Percentiles rank a stretch among this genome's conserved stretches.
Conservation (phyloP, 306 rosid species). For the Arachis stenosperma region DNA sequence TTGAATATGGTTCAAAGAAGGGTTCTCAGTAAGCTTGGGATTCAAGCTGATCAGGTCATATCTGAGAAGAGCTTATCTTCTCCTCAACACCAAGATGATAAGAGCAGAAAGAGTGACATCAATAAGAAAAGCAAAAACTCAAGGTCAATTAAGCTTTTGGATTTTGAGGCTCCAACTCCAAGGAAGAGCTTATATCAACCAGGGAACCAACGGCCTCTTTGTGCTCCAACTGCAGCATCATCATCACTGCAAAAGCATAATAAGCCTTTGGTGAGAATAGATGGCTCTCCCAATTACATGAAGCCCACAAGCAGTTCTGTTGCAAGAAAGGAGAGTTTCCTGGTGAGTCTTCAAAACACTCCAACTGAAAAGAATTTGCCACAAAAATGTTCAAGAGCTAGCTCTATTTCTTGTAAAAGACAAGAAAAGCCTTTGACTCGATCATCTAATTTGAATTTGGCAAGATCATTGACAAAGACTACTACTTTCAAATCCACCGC, state of each 20-base stretch:
- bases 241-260: constrained; percentile 42
- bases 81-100: constrained; percentile 59
- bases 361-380: constrained; percentile 45
- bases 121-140: constrained; percentile 67
- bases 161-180: constrained; percentile 49
- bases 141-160: constrained; percentile 59
- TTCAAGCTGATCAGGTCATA: constrained; percentile 53
- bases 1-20: constrained; percentile 68
- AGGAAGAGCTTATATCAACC: constrained; percentile 47
- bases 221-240: constrained; percentile 42
- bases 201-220: constrained; percentile 49
- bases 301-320: constrained; percentile 75
- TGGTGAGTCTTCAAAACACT: constrained; percentile 46
- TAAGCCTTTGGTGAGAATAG: constrained; percentile 41
- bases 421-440: constrained; percentile 43
- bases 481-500: constrained; percentile 58
- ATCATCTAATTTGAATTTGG: constrained; percentile 52
- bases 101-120: constrained; percentile 51
- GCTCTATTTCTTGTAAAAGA: constrained; percentile 44
- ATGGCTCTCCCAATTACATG: constrained; percentile 70
- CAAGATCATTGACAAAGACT: constrained; percentile 51
- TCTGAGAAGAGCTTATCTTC: constrained; percentile 46
- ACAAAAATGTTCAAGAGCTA: constrained; percentile 39
- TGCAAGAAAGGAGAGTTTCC: constrained; percentile 62
- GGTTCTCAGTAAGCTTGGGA: constrained; percentile 52